Base-by-base conservation (phyloP, 495 filamentous ascomycete genomes). In the Trichocladium uniseriatum region DNA sequence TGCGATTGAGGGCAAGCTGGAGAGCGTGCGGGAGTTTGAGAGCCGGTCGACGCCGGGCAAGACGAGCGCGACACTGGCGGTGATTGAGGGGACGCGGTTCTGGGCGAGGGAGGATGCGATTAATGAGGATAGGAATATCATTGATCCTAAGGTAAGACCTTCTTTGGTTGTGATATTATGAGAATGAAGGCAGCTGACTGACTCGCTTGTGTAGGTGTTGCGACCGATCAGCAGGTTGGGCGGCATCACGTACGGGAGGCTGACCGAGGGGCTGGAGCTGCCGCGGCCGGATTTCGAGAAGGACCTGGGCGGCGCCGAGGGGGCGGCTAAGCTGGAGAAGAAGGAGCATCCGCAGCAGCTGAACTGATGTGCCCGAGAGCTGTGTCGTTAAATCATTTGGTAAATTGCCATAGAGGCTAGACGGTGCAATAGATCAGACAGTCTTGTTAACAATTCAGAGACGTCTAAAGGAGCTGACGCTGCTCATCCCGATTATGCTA, bases 21-120 rank as follows among this genome's bases (percentile, higher is more conserved):
- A 91, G 20, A 66, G 82, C 58, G 69, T 78, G 37, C 74, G 80
- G 53, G 87, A 95, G 70, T 86, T 87, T 66, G 80, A 89, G 65
- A 87, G 83, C 57, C 69, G 73, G 19, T 66, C 69, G 0, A 77
- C 61, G 5, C 81, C 82, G 0, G 89, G 87, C 3, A 84, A 80
- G 69, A 85, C 79, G 69, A 81, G 80, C 0, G 78, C 84, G 0
- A 82, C 81, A 8, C 22, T 95, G 58, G 85, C 78, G 13, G 77
- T 94, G 41, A 72, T 96, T 8, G 89, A 98, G 70, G 91, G 90
- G 1, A 79, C 84, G 34, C 71, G 81, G 21, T 96, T 98, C 59
- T 94, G 89, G 86, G 88, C 80, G 10, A 67, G 90, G 39, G 89
- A 95, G 61, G 91, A 95, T 70, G 88, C 87, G 10, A 69, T 96